These are phyloP conservation scores for Leccinum variicolor DNA, from an alignment of 768 basidiomycete species.

Conservation along the genomic window DNA sequence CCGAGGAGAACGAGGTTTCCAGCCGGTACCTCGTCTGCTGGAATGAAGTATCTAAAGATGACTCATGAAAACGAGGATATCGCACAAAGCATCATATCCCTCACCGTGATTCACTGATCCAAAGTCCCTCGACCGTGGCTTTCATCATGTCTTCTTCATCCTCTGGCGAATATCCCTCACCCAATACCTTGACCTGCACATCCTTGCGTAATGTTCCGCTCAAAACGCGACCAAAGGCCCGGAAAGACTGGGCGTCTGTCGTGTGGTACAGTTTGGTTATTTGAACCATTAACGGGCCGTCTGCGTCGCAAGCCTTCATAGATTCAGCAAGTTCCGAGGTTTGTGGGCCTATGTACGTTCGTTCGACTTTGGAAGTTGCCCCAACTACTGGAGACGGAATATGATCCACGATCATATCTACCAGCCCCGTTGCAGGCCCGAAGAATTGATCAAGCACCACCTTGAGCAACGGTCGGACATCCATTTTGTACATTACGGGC, in stretches of 20 bases:
- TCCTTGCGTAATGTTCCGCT: slow-evolving; percentile 88
- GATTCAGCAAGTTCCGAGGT: slow-evolving; percentile 71
- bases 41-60: slow-evolving; percentile 75
- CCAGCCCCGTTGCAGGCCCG: slow-evolving; percentile 81
- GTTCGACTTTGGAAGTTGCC: slow-evolving; percentile 65
- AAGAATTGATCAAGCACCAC: slow-evolving; percentile 96
- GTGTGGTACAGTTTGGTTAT: slow-evolving; percentile 95
- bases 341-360: slow-evolving; percentile 87
- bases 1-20: slow-evolving; percentile 92
- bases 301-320: slow-evolving; percentile 80
- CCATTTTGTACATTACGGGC: slow-evolving; percentile 97
- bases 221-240: slow-evolving; percentile 92
- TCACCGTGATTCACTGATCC: slow-evolving; percentile 89
- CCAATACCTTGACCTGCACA: slow-evolving; percentile 88
- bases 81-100: slow-evolving; percentile 11
- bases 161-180: slow-evolving; percentile 97
- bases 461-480: slow-evolving; percentile 91
- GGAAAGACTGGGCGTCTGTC: slow-evolving; percentile 93
- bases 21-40: slow-evolving; percentile 82
- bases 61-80: neutral
- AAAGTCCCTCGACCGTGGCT: slow-evolving; percentile 77
- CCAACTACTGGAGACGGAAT: slow-evolving; percentile 77
- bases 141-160: slow-evolving; percentile 98
- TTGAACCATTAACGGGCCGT: slow-evolving; percentile 91
- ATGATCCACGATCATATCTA: slow-evolving; percentile 89